These are phyloP conservation scores for Francoa sonchifolia DNA, from an alignment of 441 rosid genomes.

Conservation along the genomic window DNA sequence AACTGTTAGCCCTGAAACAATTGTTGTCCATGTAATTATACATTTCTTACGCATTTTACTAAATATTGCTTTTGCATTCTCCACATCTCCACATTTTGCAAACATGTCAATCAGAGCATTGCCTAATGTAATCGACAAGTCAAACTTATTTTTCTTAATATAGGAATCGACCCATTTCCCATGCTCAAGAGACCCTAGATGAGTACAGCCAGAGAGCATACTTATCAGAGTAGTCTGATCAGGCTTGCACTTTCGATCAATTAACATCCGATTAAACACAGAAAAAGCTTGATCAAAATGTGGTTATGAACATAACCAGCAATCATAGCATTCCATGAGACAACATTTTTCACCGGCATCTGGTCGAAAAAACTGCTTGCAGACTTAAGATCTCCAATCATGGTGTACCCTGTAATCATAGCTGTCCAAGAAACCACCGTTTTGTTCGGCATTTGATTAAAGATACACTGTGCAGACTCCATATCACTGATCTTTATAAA, in stretches of 20 bases:
- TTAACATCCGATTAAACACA: constrained; percentile 18
- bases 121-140: constrained; percentile 15
- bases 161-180: constrained; percentile 22
- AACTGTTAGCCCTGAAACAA: constrained; percentile 22
- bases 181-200: constrained; percentile 18
- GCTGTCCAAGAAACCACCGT: constrained; percentile 21
- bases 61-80: constrained; percentile 14
- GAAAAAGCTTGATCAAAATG: constrained; percentile 20
- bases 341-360: constrained; percentile 20
- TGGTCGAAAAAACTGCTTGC: constrained; percentile 16
- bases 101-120: constrained; percentile 23
- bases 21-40: constrained; percentile 26
- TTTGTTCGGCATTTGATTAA: constrained; percentile 20
- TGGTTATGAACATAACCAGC: constrained; percentile 25
- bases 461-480: constrained; percentile 15
- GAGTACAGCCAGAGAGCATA: constrained; percentile 21
- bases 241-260: constrained; percentile 15
- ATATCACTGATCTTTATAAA: constrained; percentile 15
- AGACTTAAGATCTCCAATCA: constrained; percentile 17
- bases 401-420: constrained; percentile 20
- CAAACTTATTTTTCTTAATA: constrained; percentile 12
- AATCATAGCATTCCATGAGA: constrained; percentile 30
- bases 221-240: constrained; percentile 18
- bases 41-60: constrained; percentile 18
- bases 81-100: constrained; percentile 22